Base-by-base conservation (phyloP, 2,329 filamentous ascomycete genomes). In the Gaeumannomyces sp. region DNA sequence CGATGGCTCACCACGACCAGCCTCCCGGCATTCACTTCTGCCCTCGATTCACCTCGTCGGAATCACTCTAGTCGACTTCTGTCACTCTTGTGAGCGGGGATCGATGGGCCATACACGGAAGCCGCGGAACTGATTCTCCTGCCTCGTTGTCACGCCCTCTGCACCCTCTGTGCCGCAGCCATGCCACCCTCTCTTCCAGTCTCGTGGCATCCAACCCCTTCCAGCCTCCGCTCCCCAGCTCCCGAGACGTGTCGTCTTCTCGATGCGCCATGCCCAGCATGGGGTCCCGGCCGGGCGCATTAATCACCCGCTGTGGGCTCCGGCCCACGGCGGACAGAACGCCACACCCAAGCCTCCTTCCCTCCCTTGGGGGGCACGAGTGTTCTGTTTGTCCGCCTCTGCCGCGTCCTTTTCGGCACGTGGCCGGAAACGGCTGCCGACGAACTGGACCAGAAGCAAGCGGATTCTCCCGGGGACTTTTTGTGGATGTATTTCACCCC, bases 401-500 rank as follows among this genome's bases (percentile, higher is more conserved):
- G 57, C 57, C 57, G 57, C 22, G 45, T 53, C 10, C 45, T 53
- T 53, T 53, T 53, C 8, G 45, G 3, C 4, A 10, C n/a, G 45
- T 25, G 19, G 45, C 45, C 22, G 22, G 45, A 53, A 53, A 53
- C 45, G 22, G 45, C 1, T 19, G 22, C 57, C 57, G 14, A 28
- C 25, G 25, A 45, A 45, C 22, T n/a, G 45, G 10, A n/a, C 45
- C 45, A n/a, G 10, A 53, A 53, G 45, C 45, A 53, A 64, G 33
- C 28, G 50, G 50, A 45, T 28, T 33, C 22, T 19, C 28, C 11
- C 35, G 28, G 56, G 45, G 62, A 57, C 31, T 87, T 96, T 97
- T 97, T 96, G 83, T 82, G 84, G 92, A 96, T 89, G 92, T 78
- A 86, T 97, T 97, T 96, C 91, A 90, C 89, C 89, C 87, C 88